Percentiles rank a stretch among this genome's conserved stretches.
phyloP scores from a whole-genome alignment of 257 asterid species.

The Capsicum rhomboideum region DNA sequence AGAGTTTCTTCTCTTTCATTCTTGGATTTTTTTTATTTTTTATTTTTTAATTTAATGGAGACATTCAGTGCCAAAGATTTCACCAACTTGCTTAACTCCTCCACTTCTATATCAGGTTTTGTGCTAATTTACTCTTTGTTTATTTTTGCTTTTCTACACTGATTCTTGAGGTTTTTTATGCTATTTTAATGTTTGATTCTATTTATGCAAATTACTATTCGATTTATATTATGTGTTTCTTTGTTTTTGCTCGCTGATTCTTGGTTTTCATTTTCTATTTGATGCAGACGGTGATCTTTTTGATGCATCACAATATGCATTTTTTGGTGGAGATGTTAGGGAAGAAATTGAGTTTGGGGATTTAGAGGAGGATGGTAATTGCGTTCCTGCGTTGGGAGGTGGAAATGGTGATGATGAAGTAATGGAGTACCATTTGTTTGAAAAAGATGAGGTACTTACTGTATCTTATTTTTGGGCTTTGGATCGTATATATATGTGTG shows the following conservation, averaged over 20 bases:
- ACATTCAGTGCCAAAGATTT: not conserved
- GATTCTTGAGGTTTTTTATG: not conserved
- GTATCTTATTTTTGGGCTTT: too few species aligned
- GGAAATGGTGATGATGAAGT: slow-evolving; percentile 39
- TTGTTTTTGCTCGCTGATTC: not conserved
- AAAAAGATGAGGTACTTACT: slow-evolving; percentile 64
- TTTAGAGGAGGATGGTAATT: slow-evolving; percentile 40
- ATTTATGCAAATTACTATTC: not conserved
- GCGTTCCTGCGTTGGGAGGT: slow-evolving; percentile 24
- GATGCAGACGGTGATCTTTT: slow-evolving; percentile 50
- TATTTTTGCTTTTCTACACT: not conserved
- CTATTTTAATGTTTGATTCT: not conserved
- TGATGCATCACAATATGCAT: slow-evolving; percentile 78
- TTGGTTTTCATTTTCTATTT: not conserved
- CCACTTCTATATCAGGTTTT: not conserved
- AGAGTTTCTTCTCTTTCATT: not conserved
- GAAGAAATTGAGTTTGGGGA: slow-evolving; percentile 70
- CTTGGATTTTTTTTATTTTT: too few species aligned
- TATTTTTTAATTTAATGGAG: not conserved
- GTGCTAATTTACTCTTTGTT: not conserved
- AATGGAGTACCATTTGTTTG: slow-evolving; percentile 74
- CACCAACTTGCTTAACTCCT: not conserved
- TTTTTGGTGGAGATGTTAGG: slow-evolving; percentile 56
- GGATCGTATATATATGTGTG: too few species aligned
- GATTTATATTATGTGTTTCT: not conserved